Evolutionary conservation across 768 basidiomycete genomes (phyloP), one percentile per base, ranked within the genome.

Genomic region (Paxillus rubicundulus): DNA sequence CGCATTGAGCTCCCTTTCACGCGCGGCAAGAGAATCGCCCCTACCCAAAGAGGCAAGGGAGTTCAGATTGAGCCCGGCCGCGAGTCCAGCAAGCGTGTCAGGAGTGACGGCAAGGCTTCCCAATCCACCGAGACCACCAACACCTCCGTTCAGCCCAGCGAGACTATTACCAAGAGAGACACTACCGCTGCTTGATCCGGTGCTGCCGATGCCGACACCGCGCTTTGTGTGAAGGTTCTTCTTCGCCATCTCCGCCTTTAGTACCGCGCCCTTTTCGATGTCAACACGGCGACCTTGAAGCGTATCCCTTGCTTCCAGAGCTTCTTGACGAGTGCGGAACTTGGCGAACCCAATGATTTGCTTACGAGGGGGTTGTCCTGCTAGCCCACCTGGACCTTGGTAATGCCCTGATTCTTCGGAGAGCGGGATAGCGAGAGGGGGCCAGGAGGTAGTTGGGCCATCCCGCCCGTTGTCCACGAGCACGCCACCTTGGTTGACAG

Each of bases 201-300:
- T 61, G 33, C 74, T 74, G 17, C 83, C 75, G 5, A 83, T 82
- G n/a, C 90, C 90, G 20, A 92, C 85, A 2, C 89, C 89, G 36
- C 92, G 78, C 74, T 96, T 97, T 17, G 94, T 96, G 65, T 99
- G 96, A 36, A 99, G 71, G 65, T 99, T 98, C 81, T 99, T 99
- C 83, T 98, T 98, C 17, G 97, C 97, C 95, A 99, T 98, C 73
- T 98, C 97, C 18, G 96, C 97, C 70, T 98, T 98, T 36, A 99
- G 70, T 2, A 94, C 87, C 1, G 91, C 85, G 13, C 93, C 93
- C 62, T 92, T 93, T 70, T 98, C 90, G 30, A 89, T 83, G 62
- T 98, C 97, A 33, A 98, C 90, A 50, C 92, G 80, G 48, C 87
- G 79, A 5, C 96, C 94, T 66, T 95, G 93, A 5, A 99, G 75